These are phyloP conservation scores for Xylaria sp. DNA, from an alignment of 2,329 filamentous ascomycete genomes.

Conservation along the genomic window DNA sequence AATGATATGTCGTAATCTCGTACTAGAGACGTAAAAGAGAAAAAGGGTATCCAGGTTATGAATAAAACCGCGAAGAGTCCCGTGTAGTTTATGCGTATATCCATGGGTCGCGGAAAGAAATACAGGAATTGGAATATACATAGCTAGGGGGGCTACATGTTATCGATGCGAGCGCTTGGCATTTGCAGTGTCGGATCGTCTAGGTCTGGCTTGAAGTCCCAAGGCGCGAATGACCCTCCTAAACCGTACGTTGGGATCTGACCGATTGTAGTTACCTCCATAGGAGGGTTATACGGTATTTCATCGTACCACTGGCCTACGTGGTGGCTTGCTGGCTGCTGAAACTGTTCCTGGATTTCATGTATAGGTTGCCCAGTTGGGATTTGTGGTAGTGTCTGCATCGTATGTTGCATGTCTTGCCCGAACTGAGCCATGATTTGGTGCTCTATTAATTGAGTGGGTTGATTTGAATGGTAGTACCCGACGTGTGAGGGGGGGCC, in stretches of 20 bases:
- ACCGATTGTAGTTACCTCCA: constrained; percentile 67
- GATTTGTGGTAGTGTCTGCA: constrained; percentile 41
- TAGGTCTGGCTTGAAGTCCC: constrained; percentile 64
- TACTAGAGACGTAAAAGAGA: background rate
- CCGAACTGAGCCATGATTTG: constrained; percentile 58
- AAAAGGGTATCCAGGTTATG: background rate
- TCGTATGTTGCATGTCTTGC: constrained; percentile 52
- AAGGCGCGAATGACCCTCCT: constrained; percentile 63
- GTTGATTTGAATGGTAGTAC: constrained; percentile 65
- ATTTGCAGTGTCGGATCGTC: constrained; percentile 69
- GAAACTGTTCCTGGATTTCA: constrained; percentile 53
- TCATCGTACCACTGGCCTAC: constrained; percentile 64
- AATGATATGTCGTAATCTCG: background rate
- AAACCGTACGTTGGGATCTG: constrained; percentile 62
- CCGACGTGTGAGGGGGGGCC: constrained; percentile 65
- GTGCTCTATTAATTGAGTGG: constrained; percentile 57
- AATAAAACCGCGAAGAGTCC: background rate
- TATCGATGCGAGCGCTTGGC: constrained; percentile 68
- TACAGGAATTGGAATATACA: background rate
- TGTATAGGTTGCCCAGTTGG: constrained; percentile 40
- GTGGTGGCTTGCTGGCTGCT: constrained; percentile 54
- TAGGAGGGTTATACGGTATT: constrained; percentile 65
- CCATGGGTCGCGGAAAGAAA: constrained; percentile 5
- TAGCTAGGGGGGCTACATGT: constrained; percentile 54
- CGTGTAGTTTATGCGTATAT: background rate